Base-by-base conservation (phyloP, 129 eudicot species). In the Centella asiatica region DNA sequence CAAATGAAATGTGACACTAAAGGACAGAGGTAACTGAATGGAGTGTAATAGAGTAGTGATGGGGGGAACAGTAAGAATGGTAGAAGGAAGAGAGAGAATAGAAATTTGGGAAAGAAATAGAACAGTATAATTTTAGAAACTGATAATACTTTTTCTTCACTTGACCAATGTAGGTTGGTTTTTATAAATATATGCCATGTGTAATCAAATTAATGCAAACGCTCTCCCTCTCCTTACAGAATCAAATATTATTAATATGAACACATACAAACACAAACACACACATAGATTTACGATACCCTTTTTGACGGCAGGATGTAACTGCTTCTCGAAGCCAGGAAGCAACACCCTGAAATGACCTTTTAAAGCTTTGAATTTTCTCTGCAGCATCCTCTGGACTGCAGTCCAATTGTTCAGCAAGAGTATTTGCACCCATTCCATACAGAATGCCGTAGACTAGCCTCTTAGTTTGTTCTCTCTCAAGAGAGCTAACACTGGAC, bases 261-360 rank as follows among this genome's bases (percentile, higher is more conserved):
- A 34, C 4, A 9, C 5, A 61, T 5, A 60, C 11, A 4, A 61
- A 24, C 2, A 61, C 9, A 34, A 40, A 10, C 15, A 20, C 14
- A 25, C 9, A 49, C 10, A 50, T 20, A 50, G 22, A 45, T 40
- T 33, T 28, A 52, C 56, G 45, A 80, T 64, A 87, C 99, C 99
- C 96, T 74, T 76, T 85, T 48, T 82, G 76, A 33, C 83, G 86
- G 57, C 96, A 93, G 27, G 70, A 67, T 19, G 79, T 66, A 57
- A 93, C 96, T 15, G 83, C 96, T 78, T 85, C 95, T 64, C 80
- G 92, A 71, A 93, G 95, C 99, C 99, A 93, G 10, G 81, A 80
- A 73, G 92, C 82, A 72, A 93, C 87, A 64, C 95, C 95, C 65
- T 84, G 87, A 62, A 93, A 93, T 9, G 92, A 93, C 64, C 77